Conservation (phyloP, 2,329 filamentous ascomycete genomes). For the Aureobasidium sp. region DNA sequence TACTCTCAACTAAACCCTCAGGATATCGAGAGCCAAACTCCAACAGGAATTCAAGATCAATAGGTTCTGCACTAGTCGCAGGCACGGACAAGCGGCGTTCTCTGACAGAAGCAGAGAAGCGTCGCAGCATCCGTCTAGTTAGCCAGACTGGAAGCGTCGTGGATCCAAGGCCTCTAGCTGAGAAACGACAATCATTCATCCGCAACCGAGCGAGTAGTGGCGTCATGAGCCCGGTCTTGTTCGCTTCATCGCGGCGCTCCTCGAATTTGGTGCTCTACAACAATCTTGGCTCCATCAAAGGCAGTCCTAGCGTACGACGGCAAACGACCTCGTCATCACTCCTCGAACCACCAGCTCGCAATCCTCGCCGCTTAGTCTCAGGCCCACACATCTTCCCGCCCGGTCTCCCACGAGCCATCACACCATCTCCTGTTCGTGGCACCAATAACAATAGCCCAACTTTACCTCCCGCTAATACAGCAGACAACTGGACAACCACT, state of each 20-base stretch:
- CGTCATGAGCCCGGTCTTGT: conserved; percentile 31
- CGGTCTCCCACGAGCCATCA: conserved; percentile 25
- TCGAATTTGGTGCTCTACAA: conserved; percentile 4
- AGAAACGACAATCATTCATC: conserved; percentile 38
- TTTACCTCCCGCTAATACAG: background rate
- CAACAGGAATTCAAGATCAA: conserved; percentile 21
- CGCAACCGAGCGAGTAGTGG: conserved; percentile 34
- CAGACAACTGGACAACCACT: conserved; percentile 11
- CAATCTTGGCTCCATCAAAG: background rate
- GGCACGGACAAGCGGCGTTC: conserved; percentile 11
- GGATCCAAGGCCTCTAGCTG: conserved; percentile 32
- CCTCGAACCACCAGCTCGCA: conserved; percentile 23
- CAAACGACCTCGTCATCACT: conserved; percentile 25
- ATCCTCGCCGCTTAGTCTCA: conserved; percentile 22
- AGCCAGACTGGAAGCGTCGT: conserved; percentile 29
- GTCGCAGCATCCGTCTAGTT: conserved; percentile 35
- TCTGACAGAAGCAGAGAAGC: conserved; percentile 29
- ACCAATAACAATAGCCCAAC: conserved; percentile 5
- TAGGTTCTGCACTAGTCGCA: conserved; percentile 12
- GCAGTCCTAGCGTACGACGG: background rate
- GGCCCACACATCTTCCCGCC: conserved; percentile 21
- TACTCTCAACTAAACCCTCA: conserved; percentile 33
- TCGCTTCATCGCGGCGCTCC: conserved; percentile 25
- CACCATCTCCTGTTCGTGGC: conserved; percentile 17
- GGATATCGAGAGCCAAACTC: conserved; percentile 31